Evolutionary conservation across 2,329 filamentous ascomycete genomes (phyloP).

Genomic region (Alternaria sp.): DNA sequence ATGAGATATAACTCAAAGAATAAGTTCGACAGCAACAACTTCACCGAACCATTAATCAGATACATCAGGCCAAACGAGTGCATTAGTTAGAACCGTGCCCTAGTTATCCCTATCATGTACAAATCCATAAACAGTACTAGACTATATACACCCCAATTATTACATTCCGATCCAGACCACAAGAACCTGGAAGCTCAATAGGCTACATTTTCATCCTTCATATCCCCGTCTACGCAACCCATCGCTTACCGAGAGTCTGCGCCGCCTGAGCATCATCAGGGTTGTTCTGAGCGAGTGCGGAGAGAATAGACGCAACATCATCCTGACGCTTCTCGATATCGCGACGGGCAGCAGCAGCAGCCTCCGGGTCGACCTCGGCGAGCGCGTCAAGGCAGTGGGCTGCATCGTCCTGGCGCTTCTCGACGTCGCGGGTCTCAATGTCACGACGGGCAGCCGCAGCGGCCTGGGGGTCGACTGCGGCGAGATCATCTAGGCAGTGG

Average conservation of each 20-base stretch:
- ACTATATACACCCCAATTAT: background rate
- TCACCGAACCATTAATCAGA: too few relatives aligned
- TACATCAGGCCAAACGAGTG: background rate
- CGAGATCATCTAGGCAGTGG: background rate
- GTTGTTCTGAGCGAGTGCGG: constrained; percentile 28
- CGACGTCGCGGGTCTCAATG: background rate
- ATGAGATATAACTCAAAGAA: too few relatives aligned
- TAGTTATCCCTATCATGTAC: background rate
- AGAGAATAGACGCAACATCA: constrained; percentile 28
- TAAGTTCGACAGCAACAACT: too few relatives aligned
- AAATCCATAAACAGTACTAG: background rate
- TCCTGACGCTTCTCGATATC: constrained; percentile 14
- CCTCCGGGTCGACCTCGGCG: constrained; percentile 21
- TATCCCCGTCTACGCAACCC: constrained; percentile 1
- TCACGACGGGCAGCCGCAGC: background rate
- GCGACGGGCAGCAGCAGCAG: constrained; percentile 25
- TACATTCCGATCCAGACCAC: background rate
- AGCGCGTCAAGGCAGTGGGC: constrained; percentile 25
- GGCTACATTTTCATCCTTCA: background rate
- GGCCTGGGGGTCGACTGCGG: background rate
- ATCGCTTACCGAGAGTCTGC: constrained; percentile 1
- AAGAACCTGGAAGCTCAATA: background rate
- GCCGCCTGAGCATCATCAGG: constrained; percentile 32
- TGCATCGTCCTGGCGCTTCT: constrained; percentile 20
- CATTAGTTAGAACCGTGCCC: background rate